Percentiles rank a stretch among this genome's conserved stretches.
Conservation (phyloP, 2,329 filamentous ascomycete species). For the Alternaria sp. region DNA sequence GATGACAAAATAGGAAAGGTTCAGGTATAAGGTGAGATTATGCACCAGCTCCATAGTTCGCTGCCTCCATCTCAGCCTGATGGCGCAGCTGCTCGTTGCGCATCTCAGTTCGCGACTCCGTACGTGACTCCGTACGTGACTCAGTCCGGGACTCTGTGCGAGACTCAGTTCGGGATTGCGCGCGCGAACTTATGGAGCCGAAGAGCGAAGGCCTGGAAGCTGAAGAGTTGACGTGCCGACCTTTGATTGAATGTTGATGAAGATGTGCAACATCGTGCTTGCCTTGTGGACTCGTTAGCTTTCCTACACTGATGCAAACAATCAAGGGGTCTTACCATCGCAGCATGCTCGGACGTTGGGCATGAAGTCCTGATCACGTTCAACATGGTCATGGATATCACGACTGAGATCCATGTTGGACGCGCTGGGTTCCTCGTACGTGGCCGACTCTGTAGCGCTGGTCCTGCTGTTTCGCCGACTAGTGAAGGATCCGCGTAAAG, state of each 20-base stretch:
- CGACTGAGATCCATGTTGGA: constrained; percentile 77
- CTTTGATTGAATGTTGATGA: constrained; percentile 40
- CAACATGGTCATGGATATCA: constrained; percentile 77
- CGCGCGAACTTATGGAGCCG: constrained; percentile 43
- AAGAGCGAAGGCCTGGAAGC: constrained; percentile 38
- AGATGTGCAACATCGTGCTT: constrained; percentile 60
- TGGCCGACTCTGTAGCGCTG: constrained; percentile 39
- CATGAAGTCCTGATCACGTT: constrained; percentile 76
- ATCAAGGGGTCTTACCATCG: constrained; percentile 72
- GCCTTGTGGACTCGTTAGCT: constrained; percentile 37
- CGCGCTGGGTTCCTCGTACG: constrained; percentile 67
- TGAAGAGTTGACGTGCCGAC: constrained; percentile 34
- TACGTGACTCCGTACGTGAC: constrained; percentile 33
- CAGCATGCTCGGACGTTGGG: constrained; percentile 98
- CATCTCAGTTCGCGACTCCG: constrained; percentile 26
- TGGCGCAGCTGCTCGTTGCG: constrained; percentile 32
- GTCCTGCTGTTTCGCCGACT: constrained; percentile 53
- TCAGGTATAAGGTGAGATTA: constrained; percentile 21
- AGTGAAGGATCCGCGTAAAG: constrained; percentile 58
- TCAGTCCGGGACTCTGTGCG: constrained; percentile 22
- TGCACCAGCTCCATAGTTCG: constrained; percentile 36
- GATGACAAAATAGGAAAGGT: constrained; percentile 12
- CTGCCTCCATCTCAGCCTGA: constrained; percentile 34
- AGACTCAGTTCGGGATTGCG: constrained; percentile 36
- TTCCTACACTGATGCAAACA: constrained; percentile 8